Evolutionary conservation across 805 yeast genomes (phyloP).

Genomic region (Naumovozyma castellii): DNA sequence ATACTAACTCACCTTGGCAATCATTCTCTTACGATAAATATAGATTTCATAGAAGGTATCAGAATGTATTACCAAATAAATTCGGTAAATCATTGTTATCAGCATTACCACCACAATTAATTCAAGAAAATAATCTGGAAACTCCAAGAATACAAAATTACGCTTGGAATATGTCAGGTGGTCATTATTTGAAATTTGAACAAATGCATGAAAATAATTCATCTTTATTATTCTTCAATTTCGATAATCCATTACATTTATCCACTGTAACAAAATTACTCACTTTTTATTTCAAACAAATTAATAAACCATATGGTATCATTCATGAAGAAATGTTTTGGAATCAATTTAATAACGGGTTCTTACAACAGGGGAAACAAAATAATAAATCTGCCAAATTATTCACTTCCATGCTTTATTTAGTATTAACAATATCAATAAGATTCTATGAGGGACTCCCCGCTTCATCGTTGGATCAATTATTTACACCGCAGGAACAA

Average conservation of each 20-base stretch:
- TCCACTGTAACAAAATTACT: slow-evolving; percentile 29
- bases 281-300: slow-evolving; percentile 33
- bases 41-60: slow-evolving; percentile 40
- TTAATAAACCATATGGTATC: slow-evolving; percentile 46
- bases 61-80: slow-evolving; percentile 34
- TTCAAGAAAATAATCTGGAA: slow-evolving; percentile 27
- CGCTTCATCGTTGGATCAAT: not conserved
- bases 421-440: slow-evolving; percentile 42
- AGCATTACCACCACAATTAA: slow-evolving; percentile 29
- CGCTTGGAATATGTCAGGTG: slow-evolving; percentile 61
- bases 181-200: slow-evolving; percentile 36
- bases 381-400: slow-evolving; percentile 32
- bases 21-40: slow-evolving; percentile 33
- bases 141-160: slow-evolving; percentile 52
- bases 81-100: slow-evolving; percentile 31
- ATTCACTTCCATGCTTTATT: slow-evolving; percentile 42
- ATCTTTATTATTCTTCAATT: slow-evolving; percentile 12
- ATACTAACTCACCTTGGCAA: not conserved
- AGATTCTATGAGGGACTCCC: slow-evolving; percentile 39
- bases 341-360: slow-evolving; percentile 35
- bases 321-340: slow-evolving; percentile 46
- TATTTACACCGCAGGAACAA: slow-evolving; percentile 9
- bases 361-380: slow-evolving; percentile 20
- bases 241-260: slow-evolving; percentile 15
- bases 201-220: slow-evolving; percentile 23